Base-by-base conservation (phyloP, 805 yeast genomes). In the Zygosaccharomyces rouxii region DNA sequence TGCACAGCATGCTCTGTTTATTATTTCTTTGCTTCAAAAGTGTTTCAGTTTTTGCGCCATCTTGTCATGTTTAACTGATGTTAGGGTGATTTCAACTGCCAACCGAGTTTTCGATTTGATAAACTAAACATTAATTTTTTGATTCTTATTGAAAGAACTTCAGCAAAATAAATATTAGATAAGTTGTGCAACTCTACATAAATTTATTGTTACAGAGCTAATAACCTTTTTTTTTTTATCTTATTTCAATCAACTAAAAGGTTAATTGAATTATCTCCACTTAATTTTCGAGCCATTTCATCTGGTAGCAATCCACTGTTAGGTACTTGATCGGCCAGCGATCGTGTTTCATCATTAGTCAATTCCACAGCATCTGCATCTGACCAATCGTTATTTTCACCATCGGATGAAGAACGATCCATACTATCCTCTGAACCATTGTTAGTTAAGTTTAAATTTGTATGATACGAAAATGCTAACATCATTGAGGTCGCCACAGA, bases 291-390 rank as follows among this genome's bases (percentile, higher is more conserved):
- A 9, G 47, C 47, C 26, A 49, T 28, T 26, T 47, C 38, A 13
- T 41, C 44, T 14, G 45, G 22, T 18, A 35, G 21, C 7, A 33
- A 18, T 1, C 48, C 50, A 16, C 42, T 31, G 14, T 35, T 23
- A 14, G 53, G 53, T n/a, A 49, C 28, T 14, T 44, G 48, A 25
- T 35, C 45, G 9, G 51, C 14, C 9, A 52, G 41, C 11, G 48
- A 37, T 7, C 39, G 37, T 11, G 43, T 33, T 18, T 49, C 46
- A 16, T 47, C 53, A 19, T 49, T 42, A 13, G 46, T 26, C 22
- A 49, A 19, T n/a, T 52, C 49, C 7, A 43, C 35, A 23, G 44
- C 53, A 18, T 41, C 46, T 7, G 40, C 40, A 29, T 50, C 48
- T 4, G 51, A 40, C 46, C 48, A 50, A 42, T 41, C 33, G 6